Evolutionary conservation across 2,329 filamentous ascomycete species (phyloP).

Genomic region (Neoarthrinium moseri): DNA sequence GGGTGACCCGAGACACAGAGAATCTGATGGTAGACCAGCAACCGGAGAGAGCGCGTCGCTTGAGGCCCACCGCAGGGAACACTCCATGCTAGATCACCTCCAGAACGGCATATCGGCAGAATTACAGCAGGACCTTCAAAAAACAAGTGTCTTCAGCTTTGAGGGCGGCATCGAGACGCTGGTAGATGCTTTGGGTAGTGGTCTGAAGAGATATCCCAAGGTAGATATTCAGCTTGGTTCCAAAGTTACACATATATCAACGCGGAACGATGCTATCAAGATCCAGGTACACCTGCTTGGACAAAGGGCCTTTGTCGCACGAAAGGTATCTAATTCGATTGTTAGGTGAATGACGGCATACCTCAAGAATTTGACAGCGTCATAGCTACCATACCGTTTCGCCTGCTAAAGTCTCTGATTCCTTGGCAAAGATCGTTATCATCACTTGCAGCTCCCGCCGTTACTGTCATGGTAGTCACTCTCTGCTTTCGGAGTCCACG

Average conservation of each 20-base stretch:
- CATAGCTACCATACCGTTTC: conserved; percentile 5
- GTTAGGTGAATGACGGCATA: neutral
- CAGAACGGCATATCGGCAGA: no score
- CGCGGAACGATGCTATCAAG: no score
- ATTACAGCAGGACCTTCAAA: neutral
- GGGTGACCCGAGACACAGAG: neutral
- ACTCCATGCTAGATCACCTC: no score
- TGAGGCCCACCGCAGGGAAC: no score
- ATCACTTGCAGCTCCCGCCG: neutral
- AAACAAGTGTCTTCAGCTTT: conserved; percentile 1
- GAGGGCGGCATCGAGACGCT: neutral
- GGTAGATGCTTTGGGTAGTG: neutral
- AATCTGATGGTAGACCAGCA: neutral
- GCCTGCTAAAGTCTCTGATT: conserved; percentile 1
- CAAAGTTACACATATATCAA: neutral
- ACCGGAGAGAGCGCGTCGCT: no score
- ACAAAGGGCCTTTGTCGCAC: no score
- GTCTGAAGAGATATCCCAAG: neutral
- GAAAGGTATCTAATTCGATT: no score
- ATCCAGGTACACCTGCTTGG: no score
- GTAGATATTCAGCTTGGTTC: neutral
- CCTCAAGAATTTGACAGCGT: neutral
- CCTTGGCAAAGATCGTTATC: neutral
- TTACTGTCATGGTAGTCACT: conserved; percentile 13
- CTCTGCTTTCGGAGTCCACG: conserved; percentile 8